A percentile compares a stretch with the other conserved stretches of the same genome.
These are phyloP conservation scores for Leptographium wingfieldii DNA, from an alignment of 2,329 filamentous ascomycete genomes.

Conservation along the genomic window DNA sequence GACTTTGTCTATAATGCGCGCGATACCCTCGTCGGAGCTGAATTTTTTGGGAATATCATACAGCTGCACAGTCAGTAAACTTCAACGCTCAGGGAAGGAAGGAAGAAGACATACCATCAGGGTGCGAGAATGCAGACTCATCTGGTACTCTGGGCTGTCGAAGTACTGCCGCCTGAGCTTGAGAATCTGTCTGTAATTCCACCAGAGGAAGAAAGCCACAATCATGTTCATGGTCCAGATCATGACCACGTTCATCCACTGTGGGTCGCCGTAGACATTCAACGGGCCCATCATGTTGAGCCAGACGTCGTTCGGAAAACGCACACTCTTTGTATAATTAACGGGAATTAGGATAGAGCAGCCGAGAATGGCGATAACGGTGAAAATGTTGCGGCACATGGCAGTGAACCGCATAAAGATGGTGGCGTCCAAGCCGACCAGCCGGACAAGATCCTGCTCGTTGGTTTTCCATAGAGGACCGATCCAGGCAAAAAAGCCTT, in stretches of 20 bases:
- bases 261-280: constrained; percentile 35
- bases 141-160: constrained; percentile 75
- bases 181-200: constrained; percentile 68
- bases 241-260: constrained; percentile 48
- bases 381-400: constrained; percentile 89
- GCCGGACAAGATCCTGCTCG: constrained; percentile 65
- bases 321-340: constrained; percentile 46
- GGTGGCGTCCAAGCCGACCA: constrained; percentile 81
- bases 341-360: constrained; percentile 70
- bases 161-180: constrained; percentile 67
- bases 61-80: constrained; percentile 35
- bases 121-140: constrained; percentile 66
- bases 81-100: neutral
- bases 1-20: constrained; percentile 68
- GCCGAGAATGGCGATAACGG: constrained; percentile 57
- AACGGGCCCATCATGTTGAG: constrained; percentile 48
- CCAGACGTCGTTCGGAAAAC: constrained; percentile 27
- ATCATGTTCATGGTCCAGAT: constrained; percentile 60
- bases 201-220: constrained; percentile 74
- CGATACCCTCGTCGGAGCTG: constrained; percentile 75
- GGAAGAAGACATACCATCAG: constrained; percentile 39
- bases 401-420: constrained; percentile 78
- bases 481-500: constrained; percentile 81
- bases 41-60: constrained; percentile 72
- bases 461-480: constrained; percentile 63